Evolutionary conservation across 2,329 filamentous ascomycete species (phyloP).

Genomic region (Colletotrichum sp.): DNA sequence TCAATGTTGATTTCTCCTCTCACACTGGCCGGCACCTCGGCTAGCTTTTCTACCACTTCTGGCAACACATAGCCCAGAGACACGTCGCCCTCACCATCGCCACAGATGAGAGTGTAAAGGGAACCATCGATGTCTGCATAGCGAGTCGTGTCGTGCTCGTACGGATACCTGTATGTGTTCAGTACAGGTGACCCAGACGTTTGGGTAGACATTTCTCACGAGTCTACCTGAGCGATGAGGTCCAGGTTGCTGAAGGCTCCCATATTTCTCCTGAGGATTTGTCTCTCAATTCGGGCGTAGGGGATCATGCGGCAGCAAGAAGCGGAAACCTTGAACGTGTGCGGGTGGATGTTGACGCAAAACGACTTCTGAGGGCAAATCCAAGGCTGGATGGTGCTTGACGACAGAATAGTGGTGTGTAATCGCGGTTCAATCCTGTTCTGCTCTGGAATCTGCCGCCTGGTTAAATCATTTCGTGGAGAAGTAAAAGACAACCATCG

Average conservation of each 20-base stretch:
- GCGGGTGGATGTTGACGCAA: background rate
- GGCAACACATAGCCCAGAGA: slow-evolving; percentile 67
- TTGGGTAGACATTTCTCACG: slow-evolving; percentile 41
- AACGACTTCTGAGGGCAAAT: background rate
- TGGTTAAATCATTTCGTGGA: background rate
- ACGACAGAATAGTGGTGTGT: background rate
- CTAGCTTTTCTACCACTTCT: slow-evolving; percentile 53
- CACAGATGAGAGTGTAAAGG: slow-evolving; percentile 70
- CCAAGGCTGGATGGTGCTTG: background rate
- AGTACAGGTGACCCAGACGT: background rate
- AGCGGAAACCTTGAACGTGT: background rate
- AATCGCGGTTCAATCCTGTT: background rate
- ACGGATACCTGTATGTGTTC: slow-evolving; percentile 69
- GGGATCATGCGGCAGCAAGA: background rate
- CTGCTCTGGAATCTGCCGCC: background rate
- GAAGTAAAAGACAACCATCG: background rate
- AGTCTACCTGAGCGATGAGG: slow-evolving; percentile 57
- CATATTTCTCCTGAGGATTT: slow-evolving; percentile 23
- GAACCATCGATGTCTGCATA: slow-evolving; percentile 61
- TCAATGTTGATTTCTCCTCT: slow-evolving; percentile 67
- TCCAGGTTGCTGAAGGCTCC: slow-evolving; percentile 47
- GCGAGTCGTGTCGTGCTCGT: slow-evolving; percentile 63
- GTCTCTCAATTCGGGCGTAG: slow-evolving; percentile 5
- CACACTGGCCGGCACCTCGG: slow-evolving; percentile 49
- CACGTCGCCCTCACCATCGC: slow-evolving; percentile 65